phyloP scores from a whole-genome alignment of 176 grass and related monocot genomes.

The Panicum miliaceum region DNA sequence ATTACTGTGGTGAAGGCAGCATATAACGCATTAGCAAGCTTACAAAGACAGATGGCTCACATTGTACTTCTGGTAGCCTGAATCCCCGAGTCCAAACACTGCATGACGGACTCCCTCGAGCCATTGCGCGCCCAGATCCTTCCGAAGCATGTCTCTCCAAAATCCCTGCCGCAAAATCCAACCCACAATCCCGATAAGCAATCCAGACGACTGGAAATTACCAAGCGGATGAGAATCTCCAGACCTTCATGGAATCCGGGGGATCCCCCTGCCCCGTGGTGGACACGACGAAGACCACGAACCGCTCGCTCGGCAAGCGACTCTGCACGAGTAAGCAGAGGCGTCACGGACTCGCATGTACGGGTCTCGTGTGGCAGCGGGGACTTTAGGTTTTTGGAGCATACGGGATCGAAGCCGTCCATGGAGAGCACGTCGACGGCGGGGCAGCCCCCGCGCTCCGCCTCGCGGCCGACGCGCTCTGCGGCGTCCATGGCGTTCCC shows the following conservation, averaged over 20 bases:
- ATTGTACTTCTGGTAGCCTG: conserved; percentile 99
- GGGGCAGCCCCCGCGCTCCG: conserved; percentile 84
- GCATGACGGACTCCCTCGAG: conserved; percentile 66
- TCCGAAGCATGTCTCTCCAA: conserved; percentile 74
- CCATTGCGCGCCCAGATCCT: conserved; percentile 64
- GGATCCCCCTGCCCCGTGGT: conserved; percentile 90
- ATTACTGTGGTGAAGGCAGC: not conserved
- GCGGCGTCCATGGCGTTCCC: conserved; percentile 84
- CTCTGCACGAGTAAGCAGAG: conserved; percentile 42
- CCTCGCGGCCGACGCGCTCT: conserved; percentile 78
- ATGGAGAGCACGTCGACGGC: conserved; percentile 73
- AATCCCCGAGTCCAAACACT: conserved; percentile 92
- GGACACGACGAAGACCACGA: conserved; percentile 82
- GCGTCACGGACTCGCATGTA: not conserved
- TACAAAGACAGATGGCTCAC: conserved; percentile 38
- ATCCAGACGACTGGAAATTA: not conserved
- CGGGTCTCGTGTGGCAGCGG: not conserved
- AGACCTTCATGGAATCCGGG: conserved; percentile 90
- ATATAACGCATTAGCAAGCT: not conserved
- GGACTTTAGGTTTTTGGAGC: conserved; percentile 21
- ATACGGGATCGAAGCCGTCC: conserved; percentile 76
- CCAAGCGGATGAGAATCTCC: conserved; percentile 13
- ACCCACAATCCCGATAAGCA: conserved; percentile 29
- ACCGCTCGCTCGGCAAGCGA: conserved; percentile 56
- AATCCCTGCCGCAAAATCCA: conserved; percentile 51